Base-by-base conservation (phyloP, 2,329 filamentous ascomycete species). In the Fusarium begoniae region DNA sequence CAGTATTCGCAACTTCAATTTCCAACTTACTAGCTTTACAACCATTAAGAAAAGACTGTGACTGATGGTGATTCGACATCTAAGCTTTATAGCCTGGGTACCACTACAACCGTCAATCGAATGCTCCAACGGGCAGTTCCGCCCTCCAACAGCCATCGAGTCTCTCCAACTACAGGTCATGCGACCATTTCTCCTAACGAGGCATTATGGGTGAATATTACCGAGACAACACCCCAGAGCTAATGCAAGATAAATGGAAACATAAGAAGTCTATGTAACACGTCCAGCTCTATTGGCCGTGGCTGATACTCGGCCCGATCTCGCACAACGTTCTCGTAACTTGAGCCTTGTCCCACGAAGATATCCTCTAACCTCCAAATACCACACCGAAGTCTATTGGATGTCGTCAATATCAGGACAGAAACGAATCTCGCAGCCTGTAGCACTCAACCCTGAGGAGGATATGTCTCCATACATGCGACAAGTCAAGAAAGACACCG, bases 241-340 rank as follows among this genome's bases (percentile, higher is more conserved):
- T 4, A 18, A 30, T 14, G 11, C 14, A 43, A 15, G 9, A 26
- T 18, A 38, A 50, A n/a, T 24, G 30, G 17, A 38, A 26, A 14
- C 20, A 51, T 17, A 40, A 30, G 37, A n/a, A 20, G 17, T 22
- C 26, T 15, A 8, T 20, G 9, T 35, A 28, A 22, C 14, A 40
- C 5, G 13, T 17, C 37, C 38, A 35, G 10, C 3, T 37, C 1
- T 3, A 28, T 32, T 40, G 22, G 30, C 18, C 10, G 22, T 45
- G 30, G 32, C 32, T 15, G 35, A 20, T 12, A 26, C 40, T 70
- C 67, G 58, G 67, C 12, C 66, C 67, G 66, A 59, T 54, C 40
- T 43, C 28, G 10, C 12, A 64, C n/a, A 47, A 24, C 44, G 35
- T 56, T 45, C 47, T 55, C 37, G n/a, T 59, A 43, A 24, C 37